Evolutionary conservation across 495 filamentous ascomycete species (phyloP).

Genomic region (Penicillium desertorum): DNA sequence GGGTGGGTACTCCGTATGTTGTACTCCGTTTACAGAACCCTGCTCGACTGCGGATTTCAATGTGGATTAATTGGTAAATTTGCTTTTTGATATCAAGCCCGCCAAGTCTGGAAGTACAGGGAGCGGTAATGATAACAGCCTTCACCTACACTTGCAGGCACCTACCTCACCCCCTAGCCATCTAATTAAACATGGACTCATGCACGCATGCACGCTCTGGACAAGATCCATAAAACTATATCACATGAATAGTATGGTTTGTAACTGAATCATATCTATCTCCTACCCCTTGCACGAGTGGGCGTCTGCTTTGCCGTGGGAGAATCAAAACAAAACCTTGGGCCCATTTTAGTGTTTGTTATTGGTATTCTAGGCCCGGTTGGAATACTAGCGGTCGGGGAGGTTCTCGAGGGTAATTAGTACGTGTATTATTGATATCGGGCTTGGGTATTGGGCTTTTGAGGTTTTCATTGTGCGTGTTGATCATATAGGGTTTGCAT

Average conservation of each 20-base stretch:
- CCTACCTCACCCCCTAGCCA: background rate
- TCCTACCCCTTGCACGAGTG: constrained; percentile 24
- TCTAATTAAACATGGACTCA: constrained; percentile 3
- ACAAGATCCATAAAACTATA: background rate
- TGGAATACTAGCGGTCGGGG: constrained; percentile 11
- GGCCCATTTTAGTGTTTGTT: background rate
- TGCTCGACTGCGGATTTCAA: background rate
- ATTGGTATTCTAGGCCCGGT: constrained; percentile 6
- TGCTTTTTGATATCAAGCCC: constrained; percentile 1
- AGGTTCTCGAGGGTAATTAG: background rate
- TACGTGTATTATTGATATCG: background rate
- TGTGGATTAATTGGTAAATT: background rate
- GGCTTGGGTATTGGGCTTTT: background rate
- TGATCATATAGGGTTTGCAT: constrained; percentile 28
- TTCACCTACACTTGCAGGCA: constrained; percentile 2
- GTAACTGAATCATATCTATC: constrained; percentile 19
- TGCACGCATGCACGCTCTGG: background rate
- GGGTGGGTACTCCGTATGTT: constrained; percentile 2
- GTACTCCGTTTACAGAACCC: background rate
- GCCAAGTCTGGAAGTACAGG: background rate
- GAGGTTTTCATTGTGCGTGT: constrained; percentile 21
- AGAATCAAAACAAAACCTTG: constrained; percentile 20
- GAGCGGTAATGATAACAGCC: background rate
- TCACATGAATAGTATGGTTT: constrained; percentile 1
- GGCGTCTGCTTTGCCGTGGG: background rate